A percentile compares a stretch with the other conserved stretches of the same genome.
Conservation (phyloP, 2,329 filamentous ascomycete species). For the Fusarium solani-melongenae region DNA sequence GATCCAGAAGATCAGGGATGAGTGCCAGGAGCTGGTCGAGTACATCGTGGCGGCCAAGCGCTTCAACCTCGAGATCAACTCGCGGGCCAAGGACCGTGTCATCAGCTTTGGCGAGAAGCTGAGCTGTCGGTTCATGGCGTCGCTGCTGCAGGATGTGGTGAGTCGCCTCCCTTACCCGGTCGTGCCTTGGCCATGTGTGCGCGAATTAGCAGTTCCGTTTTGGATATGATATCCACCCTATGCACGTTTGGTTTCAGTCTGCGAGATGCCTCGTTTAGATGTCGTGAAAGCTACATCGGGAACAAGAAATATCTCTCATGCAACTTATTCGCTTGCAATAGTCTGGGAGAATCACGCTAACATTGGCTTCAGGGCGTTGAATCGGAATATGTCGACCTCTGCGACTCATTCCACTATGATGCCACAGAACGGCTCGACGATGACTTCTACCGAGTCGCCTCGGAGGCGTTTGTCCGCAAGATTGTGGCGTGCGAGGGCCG, state of each 20-base stretch:
- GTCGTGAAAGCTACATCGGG: neutral
- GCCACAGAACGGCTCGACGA: conserved; percentile 69
- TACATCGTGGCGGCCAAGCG: conserved; percentile 73
- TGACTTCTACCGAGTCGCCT: conserved; percentile 75
- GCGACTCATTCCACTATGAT: conserved; percentile 80
- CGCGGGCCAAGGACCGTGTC: conserved; percentile 84
- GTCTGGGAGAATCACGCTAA: conserved; percentile 39
- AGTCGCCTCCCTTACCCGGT: conserved; percentile 15
- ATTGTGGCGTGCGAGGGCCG: conserved; percentile 72
- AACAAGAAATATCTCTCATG: neutral
- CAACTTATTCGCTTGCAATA: neutral
- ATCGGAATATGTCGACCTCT: conserved; percentile 90
- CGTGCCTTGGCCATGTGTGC: neutral
- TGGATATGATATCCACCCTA: neutral
- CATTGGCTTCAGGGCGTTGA: conserved; percentile 70
- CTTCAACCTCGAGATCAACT: conserved; percentile 80
- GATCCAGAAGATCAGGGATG: conserved; percentile 74
- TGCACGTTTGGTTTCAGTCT: neutral
- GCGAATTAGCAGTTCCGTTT: conserved; percentile 3
- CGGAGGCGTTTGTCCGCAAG: conserved; percentile 70
- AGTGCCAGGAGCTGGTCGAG: conserved; percentile 84
- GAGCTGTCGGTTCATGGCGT: conserved; percentile 91
- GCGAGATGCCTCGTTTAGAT: neutral
- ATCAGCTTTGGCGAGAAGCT: conserved; percentile 97
- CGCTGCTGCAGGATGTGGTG: conserved; percentile 80